These are phyloP conservation scores for Penstemon davidsonii DNA, from an alignment of 257 asterid species.

Conservation along the genomic window DNA sequence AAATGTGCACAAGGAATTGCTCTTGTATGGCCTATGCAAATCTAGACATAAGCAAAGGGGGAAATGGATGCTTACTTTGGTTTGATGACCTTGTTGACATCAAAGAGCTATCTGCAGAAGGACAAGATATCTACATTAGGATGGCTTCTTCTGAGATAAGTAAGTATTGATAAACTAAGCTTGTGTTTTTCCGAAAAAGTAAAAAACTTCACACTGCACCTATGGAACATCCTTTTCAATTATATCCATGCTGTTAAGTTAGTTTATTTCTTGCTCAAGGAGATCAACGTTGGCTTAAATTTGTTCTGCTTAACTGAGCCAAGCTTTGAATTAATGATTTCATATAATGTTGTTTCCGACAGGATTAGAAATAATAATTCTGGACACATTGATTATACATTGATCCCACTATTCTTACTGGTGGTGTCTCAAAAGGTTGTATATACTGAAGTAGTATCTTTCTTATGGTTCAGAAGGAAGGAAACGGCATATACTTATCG, in stretches of 20 bases:
- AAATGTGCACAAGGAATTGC: constrained; percentile 34
- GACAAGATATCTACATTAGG: constrained; percentile 34
- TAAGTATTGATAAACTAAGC: not conserved
- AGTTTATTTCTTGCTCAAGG: too few relatives aligned
- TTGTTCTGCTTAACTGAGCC: too few relatives aligned
- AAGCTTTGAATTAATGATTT: too few relatives aligned
- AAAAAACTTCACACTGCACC: too few relatives aligned
- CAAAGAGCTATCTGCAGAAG: constrained; percentile 22
- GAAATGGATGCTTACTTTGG: constrained; percentile 38
- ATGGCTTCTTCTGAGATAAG: constrained; percentile 33
- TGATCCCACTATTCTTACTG: too few relatives aligned
- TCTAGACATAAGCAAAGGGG: constrained; percentile 28
- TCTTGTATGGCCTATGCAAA: constrained; percentile 39
- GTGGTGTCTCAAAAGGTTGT: too few relatives aligned
- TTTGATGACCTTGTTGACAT: constrained; percentile 32
- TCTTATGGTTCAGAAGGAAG: constrained; percentile 1
- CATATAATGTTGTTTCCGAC: too few relatives aligned
- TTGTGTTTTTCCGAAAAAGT: too few relatives aligned
- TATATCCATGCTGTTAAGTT: too few relatives aligned
- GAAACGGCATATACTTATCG: constrained; percentile 1
- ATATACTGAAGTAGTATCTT: not conserved
- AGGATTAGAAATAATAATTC: too few relatives aligned
- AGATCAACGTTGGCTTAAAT: too few relatives aligned
- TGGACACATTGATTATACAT: too few relatives aligned
- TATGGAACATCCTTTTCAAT: not conserved